phyloP scores from a whole-genome alignment of 768 basidiomycete genomes.

The Rhodotorula taiwanensis region DNA sequence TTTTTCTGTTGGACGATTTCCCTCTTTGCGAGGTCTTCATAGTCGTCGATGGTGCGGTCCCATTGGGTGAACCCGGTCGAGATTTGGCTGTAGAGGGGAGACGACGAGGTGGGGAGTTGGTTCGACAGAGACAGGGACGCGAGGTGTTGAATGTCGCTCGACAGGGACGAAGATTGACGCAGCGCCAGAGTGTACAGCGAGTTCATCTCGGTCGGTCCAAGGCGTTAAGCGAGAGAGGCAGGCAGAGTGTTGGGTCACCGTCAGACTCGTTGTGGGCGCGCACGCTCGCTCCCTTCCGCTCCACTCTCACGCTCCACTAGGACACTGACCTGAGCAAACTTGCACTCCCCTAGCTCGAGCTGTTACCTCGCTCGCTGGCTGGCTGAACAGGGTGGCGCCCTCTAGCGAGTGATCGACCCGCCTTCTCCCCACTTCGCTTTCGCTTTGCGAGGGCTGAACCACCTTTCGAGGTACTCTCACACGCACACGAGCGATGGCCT shows the following conservation, averaged over 20 bases:
- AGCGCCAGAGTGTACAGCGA: slow-evolving; percentile 89
- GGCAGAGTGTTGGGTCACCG: background rate
- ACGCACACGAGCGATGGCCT: background rate
- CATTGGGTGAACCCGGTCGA: slow-evolving; percentile 93
- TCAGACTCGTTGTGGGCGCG: too few relatives aligned
- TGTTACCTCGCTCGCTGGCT: too few relatives aligned
- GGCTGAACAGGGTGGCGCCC: too few relatives aligned
- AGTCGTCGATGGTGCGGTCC: slow-evolving; percentile 91
- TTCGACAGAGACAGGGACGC: slow-evolving; percentile 66
- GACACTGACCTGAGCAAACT: too few relatives aligned
- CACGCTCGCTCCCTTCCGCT: too few relatives aligned
- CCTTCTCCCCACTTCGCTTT: too few relatives aligned
- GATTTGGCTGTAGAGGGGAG: slow-evolving; percentile 71
- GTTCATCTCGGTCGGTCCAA: slow-evolving; percentile 57
- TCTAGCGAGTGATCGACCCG: too few relatives aligned
- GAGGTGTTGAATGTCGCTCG: slow-evolving; percentile 76
- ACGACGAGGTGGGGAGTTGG: slow-evolving; percentile 34
- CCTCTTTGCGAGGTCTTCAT: slow-evolving; percentile 89
- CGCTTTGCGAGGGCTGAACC: too few relatives aligned
- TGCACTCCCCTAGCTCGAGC: too few relatives aligned
- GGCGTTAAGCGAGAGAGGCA: too few relatives aligned
- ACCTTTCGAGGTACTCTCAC: too few relatives aligned
- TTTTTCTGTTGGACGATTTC: slow-evolving; percentile 95
- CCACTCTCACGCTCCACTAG: too few relatives aligned
- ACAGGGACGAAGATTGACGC: slow-evolving; percentile 79